Base-by-base conservation (phyloP, 148 eudicot genomes). In the Cornus kousa region DNA sequence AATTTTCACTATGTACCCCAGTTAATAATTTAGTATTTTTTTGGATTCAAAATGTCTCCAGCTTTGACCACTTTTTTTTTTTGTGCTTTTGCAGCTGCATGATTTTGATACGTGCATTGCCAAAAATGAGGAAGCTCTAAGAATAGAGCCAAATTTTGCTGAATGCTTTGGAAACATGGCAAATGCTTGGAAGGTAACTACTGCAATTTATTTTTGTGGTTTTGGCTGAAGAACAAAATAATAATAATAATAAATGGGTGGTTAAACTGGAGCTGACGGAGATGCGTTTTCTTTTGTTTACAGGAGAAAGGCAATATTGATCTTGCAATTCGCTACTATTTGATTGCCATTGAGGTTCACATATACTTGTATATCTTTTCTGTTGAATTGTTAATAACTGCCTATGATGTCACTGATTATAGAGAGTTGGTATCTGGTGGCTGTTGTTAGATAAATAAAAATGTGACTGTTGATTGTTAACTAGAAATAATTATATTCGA, bases 121-220 rank as follows among this genome's bases (percentile, higher is more conserved):
- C 31, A 92, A 89, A 77, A 93, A 93, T 87, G 93, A 93, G 86
- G 94, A 93, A 87, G 97, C 97, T 68, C 85, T 93, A 62, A 83
- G 78, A 69, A 87, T 91, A 73, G 85, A 93, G 79, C 93, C 91
- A 76, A 87, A 83, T 66, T 93, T 93, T 74, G 94, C 91, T 6
- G 93, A 93, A 85, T 93, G 97, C 83, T 91, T 89, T 81, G 97
- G 97, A 24, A 93, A 93, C 82, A 91, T 93, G 97, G 97, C 94
- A 43, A 93, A 93, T 91, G 97, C 97, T 65, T 91, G 88, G 91
- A 91, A 93, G 97, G 97, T 93, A 83, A 69, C 53, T 43, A 23
- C 70, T 39, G 24, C 66, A 62, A 62, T 67, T 22, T 9, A 8
- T 24, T 24, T 33, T 62, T 59, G 32, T 72, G 55, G 62, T 43